Evolutionary conservation across 177 flowering plant genomes (phyloP), one percentile per base, ranked within the genome.

Genomic region (Vitis hybrid): DNA sequence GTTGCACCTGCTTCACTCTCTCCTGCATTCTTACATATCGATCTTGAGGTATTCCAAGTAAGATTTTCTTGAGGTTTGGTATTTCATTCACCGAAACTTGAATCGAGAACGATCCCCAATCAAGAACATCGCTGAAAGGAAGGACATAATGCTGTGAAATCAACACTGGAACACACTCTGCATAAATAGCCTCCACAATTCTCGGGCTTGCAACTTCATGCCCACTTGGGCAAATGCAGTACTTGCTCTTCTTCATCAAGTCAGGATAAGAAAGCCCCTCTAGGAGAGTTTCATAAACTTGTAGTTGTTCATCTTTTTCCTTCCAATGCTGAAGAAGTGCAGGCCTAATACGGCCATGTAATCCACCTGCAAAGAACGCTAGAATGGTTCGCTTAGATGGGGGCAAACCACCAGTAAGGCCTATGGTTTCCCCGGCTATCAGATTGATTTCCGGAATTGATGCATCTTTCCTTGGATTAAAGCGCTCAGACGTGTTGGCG

Each of bases 141-240:
- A 76, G 76, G 4, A 82, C 76, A 49, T 84, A 86, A 39, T 68
- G 57, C 17, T 79, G 76, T 0, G 87, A 86, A 3, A 86, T 79
- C 65, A 86, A 55, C 8, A 86, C 84, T 0, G 87, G 89, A 2
- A 86, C 79, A 12, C 87, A 86, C 39, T 79, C 89, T 9, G 86
- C 70, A 55, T 83, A 83, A 17, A 86, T 82, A 0, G 89, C 89
- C 67, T 86, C 89, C 21, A 78, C 85, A 1, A 83, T 64, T 21
- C 89, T 51, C 2, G 89, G 89, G 61, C 89, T 86, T 0, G 89
- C 87, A 7, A 86, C 89, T 62, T 86, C 89, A 56, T 83, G 78
- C 7, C 89, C 89, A 51, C 89, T 86, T 0, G 89, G 89, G 67
- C 89, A 86, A 23, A 74, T 12, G 58, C 80, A 81, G 39, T 65